phyloP scores from a whole-genome alignment of 176 grass and related monocot genomes.

The Carex pumila region DNA sequence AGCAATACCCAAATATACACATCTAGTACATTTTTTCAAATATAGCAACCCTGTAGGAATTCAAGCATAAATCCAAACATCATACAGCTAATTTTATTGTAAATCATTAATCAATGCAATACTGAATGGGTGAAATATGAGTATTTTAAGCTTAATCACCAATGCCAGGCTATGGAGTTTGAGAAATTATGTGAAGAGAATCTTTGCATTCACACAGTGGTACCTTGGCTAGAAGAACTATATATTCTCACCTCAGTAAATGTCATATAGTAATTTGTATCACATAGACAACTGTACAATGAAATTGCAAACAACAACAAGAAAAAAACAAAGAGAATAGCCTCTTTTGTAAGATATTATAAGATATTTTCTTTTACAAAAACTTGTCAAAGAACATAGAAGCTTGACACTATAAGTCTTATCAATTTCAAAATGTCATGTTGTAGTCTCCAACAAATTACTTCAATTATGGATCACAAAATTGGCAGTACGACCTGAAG shows the following conservation, averaged over 20 bases:
- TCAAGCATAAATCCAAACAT: not conserved
- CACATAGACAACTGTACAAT: not conserved
- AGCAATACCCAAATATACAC: not conserved
- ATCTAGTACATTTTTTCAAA: not conserved
- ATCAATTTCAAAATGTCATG: not conserved
- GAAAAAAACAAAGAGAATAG: not conserved
- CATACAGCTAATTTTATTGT: not conserved
- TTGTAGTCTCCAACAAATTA: not conserved
- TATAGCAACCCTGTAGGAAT: too few species aligned
- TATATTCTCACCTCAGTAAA: not conserved
- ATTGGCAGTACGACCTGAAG: conserved; percentile 17
- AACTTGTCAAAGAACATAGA: not conserved
- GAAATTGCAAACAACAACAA: not conserved
- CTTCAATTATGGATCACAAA: conserved; percentile 19
- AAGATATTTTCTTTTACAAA: conserved; percentile 26
- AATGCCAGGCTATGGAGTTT: not conserved
- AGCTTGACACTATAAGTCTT: conserved; percentile 5
- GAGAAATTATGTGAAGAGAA: not conserved
- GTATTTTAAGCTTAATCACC: not conserved
- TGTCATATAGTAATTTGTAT: not conserved
- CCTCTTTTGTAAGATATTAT: not conserved
- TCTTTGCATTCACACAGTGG: conserved; percentile 1
- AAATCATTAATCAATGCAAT: not conserved
- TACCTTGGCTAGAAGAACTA: not conserved
- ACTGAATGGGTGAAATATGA: not conserved